Base-by-base conservation (phyloP, 352 stramenopile species). In the Peronospora destructor region DNA sequence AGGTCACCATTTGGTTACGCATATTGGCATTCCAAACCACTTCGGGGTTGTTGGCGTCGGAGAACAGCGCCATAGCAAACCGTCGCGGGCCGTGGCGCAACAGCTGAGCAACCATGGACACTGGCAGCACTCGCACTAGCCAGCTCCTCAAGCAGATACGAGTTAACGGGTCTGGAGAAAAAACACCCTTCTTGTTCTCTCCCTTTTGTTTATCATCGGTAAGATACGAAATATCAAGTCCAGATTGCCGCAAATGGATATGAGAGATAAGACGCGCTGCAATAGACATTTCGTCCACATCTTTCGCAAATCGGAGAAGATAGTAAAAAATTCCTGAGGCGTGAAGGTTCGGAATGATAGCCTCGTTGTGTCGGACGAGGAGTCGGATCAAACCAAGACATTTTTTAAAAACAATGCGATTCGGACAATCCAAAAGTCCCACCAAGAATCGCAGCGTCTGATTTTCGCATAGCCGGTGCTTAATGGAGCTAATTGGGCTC, bases 321-420 rank as follows among this genome's bases (percentile, higher is more conserved):
- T 91, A 94, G 42, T 94, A 94, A 59, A 94, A 94, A 4, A 94
- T 74, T 4, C 83, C 83, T 4, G 83, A 91, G 1, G 78, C 76
- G 38, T 94, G 81, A 0, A 94, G 68, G 45, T 74, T 84, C 12
- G 80, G 83, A 23, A 94, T 90, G 41, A 91, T 85, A 23, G 78
- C 58, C 47, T 90, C 80, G 39, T 94, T 91, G 63, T 92, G 82
- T 11, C 81, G 74, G 42, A 93, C 80, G 6, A 93, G 72, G 26
- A 91, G 64, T 5, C 77, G 68, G 68, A 93, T 84, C 49, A 93
- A 66, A 1, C 79, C 76, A 6, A 93, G 65, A 14, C 74, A 86
- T 23, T 91, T 89, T 58, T 87, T 88, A 48, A 91, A 93, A 14
- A 91, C 83, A 26, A 87, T 73, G 34, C 83, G 76, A 60, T 91